Percentiles rank a stretch among this genome's conserved stretches.
phyloP scores from a whole-genome alignment of 208 protist genomes.

The Trypanosoma grayi region DNA sequence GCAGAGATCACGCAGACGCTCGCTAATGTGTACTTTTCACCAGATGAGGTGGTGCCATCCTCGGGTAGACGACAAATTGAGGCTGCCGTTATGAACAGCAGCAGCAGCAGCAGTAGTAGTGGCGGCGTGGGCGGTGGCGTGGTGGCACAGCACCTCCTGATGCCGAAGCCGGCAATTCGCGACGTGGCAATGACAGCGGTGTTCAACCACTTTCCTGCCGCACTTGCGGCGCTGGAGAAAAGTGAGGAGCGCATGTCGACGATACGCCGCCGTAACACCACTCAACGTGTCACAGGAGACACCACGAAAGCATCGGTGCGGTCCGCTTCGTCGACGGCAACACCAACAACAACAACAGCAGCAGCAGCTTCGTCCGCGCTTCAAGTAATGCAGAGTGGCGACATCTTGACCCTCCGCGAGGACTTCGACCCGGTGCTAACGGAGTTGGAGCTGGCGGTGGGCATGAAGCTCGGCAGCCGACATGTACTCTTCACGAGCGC shows the following conservation, averaged over 20 bases:
- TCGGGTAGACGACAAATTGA: conserved; percentile 13
- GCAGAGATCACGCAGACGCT: conserved; percentile 54
- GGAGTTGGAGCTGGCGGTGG: conserved; percentile 70
- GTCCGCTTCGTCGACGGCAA: conserved; percentile 12
- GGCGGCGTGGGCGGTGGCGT: conserved; percentile 14
- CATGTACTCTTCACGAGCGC: conserved; percentile 82
- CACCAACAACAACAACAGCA: conserved; percentile 11
- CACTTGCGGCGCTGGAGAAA: conserved; percentile 52
- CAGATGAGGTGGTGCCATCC: conserved; percentile 33
- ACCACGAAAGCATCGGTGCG: background rate
- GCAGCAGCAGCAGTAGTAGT: conserved; percentile 5
- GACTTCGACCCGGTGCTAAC: conserved; percentile 81
- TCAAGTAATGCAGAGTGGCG: conserved; percentile 64
- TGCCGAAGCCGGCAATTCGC: conserved; percentile 68
- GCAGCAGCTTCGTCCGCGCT: background rate
- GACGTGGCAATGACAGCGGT: conserved; percentile 62
- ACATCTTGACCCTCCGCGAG: conserved; percentile 71
- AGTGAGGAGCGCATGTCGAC: conserved; percentile 48
- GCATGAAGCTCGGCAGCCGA: conserved; percentile 81
- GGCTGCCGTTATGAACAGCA: background rate
- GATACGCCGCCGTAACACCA: conserved; percentile 38
- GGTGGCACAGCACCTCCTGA: conserved; percentile 70
- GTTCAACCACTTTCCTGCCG: conserved; percentile 66
- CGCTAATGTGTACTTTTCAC: conserved; percentile 58
- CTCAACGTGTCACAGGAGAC: background rate